phyloP scores from a whole-genome alignment of 2,329 filamentous ascomycete genomes.

The Ceratocystis lukuohia region DNA sequence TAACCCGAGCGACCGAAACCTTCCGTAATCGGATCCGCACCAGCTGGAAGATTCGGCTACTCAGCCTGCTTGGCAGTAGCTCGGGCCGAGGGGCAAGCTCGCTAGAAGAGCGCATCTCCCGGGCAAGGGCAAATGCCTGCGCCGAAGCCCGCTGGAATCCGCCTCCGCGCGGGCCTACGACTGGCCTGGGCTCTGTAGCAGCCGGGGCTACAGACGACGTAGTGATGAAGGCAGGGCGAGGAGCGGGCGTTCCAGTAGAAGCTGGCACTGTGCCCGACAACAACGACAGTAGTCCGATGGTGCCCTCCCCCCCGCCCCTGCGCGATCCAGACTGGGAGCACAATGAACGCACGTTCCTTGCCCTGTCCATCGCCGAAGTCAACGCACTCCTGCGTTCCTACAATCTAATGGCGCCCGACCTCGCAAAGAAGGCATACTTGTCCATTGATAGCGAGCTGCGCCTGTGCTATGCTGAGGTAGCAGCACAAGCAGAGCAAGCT shows the following conservation, averaged over 20 bases:
- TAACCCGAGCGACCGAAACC: conserved; percentile 51
- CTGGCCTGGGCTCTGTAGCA: conserved; percentile 25
- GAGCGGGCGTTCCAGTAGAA: conserved; percentile 22
- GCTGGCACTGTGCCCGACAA: neutral
- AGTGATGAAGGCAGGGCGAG: conserved; percentile 32
- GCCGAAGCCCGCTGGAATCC: conserved; percentile 59
- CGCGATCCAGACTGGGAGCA: conserved; percentile 65
- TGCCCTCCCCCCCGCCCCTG: conserved; percentile 39
- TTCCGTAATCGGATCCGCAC: conserved; percentile 64
- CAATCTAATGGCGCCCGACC: conserved; percentile 83
- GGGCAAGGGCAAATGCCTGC: conserved; percentile 59
- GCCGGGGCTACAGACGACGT: conserved; percentile 36
- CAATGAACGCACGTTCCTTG: conserved; percentile 61
- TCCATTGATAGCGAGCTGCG: conserved; percentile 68
- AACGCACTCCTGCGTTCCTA: conserved; percentile 75
- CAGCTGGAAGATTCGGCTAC: conserved; percentile 77
- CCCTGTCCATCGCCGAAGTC: conserved; percentile 60
- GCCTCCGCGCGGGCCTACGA: conserved; percentile 25
- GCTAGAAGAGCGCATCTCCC: conserved; percentile 56
- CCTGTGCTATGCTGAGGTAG: conserved; percentile 74
- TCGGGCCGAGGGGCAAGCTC: conserved; percentile 45
- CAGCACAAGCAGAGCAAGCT: conserved; percentile 52
- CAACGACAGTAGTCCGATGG: neutral
- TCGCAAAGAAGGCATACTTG: conserved; percentile 89
- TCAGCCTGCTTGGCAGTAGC: conserved; percentile 56